Evolutionary conservation across 164 flowering plant genomes (phyloP).

Genomic region (Buxus sempervirens): DNA sequence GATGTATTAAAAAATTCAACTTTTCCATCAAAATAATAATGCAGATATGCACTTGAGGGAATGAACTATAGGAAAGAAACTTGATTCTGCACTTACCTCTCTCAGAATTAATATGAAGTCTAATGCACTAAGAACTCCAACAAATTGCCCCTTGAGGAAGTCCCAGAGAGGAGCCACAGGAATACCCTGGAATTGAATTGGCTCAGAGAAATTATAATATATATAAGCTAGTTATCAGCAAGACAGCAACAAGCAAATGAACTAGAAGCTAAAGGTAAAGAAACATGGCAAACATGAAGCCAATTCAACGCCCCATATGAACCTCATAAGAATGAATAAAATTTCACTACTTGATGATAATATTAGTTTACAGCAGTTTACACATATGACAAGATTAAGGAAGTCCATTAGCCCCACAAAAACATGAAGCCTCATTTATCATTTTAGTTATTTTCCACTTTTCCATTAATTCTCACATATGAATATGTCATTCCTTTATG

Average conservation of each 20-base stretch:
- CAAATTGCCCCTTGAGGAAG: slow-evolving; percentile 64
- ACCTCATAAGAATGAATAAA: not conserved
- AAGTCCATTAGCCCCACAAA: not conserved
- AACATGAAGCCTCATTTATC: no score
- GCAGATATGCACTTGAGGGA: not conserved
- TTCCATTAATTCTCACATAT: no score
- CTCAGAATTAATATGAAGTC: slow-evolving; percentile 85
- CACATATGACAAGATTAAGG: not conserved
- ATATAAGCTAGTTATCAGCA: slow-evolving; percentile 19
- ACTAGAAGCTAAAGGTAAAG: slow-evolving; percentile 2
- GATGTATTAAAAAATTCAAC: no score
- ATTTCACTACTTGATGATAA: not conserved
- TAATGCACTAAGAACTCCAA: slow-evolving; percentile 78
- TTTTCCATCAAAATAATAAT: not conserved
- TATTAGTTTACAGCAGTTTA: not conserved
- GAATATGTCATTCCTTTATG: not conserved
- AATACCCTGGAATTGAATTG: slow-evolving; percentile 62
- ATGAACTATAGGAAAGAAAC: not conserved
- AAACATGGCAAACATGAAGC: not conserved
- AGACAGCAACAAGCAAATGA: slow-evolving; percentile 11
- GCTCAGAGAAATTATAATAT: slow-evolving; percentile 24
- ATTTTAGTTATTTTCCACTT: no score
- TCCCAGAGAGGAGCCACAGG: slow-evolving; percentile 93
- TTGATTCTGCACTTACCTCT: slow-evolving; percentile 55
- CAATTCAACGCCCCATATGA: not conserved